Evolutionary conservation across 108 stramenopile genomes (phyloP).

Genomic region (Chaetoceros muelleri): DNA sequence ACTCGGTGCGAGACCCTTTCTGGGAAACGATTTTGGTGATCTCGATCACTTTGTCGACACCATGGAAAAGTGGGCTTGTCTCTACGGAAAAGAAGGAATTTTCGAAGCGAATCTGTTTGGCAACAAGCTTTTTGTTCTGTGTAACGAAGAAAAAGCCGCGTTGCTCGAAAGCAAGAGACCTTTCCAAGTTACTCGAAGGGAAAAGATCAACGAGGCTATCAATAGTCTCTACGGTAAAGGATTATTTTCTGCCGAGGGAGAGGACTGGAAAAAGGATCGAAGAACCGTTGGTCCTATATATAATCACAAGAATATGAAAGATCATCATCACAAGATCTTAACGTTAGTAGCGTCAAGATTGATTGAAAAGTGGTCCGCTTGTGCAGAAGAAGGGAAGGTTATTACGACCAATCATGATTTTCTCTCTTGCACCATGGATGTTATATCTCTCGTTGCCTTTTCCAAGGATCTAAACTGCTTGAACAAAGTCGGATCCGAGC

Average conservation of each 20-base stretch:
- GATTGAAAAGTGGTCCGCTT: slow-evolving; percentile 7
- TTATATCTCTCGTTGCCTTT: slow-evolving; percentile 10
- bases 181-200: neutral
- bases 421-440: slow-evolving; percentile 5
- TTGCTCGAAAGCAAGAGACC: slow-evolving; percentile 11
- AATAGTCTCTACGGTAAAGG: slow-evolving; percentile 8
- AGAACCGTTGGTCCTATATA: slow-evolving; percentile 14
- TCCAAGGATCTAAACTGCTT: slow-evolving; percentile 11
- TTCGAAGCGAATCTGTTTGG: slow-evolving; percentile 11
- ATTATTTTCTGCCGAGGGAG: slow-evolving; percentile 19
- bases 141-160: slow-evolving; percentile 4
- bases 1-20: neutral
- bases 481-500: neutral
- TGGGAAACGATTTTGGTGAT: neutral
- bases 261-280: slow-evolving; percentile 15
- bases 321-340: neutral
- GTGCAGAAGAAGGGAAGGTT: neutral
- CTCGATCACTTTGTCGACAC: neutral
- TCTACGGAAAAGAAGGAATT: slow-evolving; percentile 10
- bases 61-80: slow-evolving; percentile 8
- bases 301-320: slow-evolving; percentile 15
- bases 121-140: slow-evolving; percentile 4
- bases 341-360: slow-evolving; percentile 9
- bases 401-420: slow-evolving; percentile 5
- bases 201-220: neutral